phyloP scores from a whole-genome alignment of 345 rosid species.

The Boechera divaricarpa region DNA sequence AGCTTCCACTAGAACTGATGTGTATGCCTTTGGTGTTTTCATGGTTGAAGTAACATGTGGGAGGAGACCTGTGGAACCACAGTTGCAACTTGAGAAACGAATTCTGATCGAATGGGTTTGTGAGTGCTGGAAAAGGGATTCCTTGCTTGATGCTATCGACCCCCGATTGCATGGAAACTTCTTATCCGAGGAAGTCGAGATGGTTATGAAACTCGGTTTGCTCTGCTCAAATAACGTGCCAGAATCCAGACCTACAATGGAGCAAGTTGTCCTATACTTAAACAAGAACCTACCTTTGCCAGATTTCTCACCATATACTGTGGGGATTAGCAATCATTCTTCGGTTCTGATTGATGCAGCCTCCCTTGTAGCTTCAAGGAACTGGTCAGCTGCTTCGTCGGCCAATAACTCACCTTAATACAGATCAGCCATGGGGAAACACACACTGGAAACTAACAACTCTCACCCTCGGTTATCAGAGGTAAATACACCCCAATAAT shows the following conservation, averaged over 20 bases:
- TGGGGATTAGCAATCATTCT: slow-evolving; percentile 31
- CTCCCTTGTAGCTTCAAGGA: slow-evolving; percentile 32
- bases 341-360: slow-evolving; percentile 42
- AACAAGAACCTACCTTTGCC: slow-evolving; percentile 41
- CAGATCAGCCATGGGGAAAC: background rate
- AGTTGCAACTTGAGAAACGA: slow-evolving; percentile 33
- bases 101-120: slow-evolving; percentile 46
- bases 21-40: slow-evolving; percentile 53
- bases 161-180: slow-evolving; percentile 35
- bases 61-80: slow-evolving; percentile 72
- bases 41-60: slow-evolving; percentile 59
- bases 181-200: slow-evolving; percentile 46
- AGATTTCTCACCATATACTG: slow-evolving; percentile 34
- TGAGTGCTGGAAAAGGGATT: slow-evolving; percentile 45
- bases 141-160: slow-evolving; percentile 45
- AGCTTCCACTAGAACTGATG: slow-evolving; percentile 50
- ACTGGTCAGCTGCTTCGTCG: slow-evolving; percentile 15
- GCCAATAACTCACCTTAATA: slow-evolving; percentile 1
- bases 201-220: slow-evolving; percentile 56
- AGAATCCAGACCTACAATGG: slow-evolving; percentile 52
- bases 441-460: slow-evolving; percentile 8
- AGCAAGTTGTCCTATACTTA: slow-evolving; percentile 47
- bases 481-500: slow-evolving; percentile 1
- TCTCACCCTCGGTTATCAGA: background rate
- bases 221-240: slow-evolving; percentile 45